Evolutionary conservation across 805 yeast genomes (phyloP).

Genomic region (Candida chauliodis): DNA sequence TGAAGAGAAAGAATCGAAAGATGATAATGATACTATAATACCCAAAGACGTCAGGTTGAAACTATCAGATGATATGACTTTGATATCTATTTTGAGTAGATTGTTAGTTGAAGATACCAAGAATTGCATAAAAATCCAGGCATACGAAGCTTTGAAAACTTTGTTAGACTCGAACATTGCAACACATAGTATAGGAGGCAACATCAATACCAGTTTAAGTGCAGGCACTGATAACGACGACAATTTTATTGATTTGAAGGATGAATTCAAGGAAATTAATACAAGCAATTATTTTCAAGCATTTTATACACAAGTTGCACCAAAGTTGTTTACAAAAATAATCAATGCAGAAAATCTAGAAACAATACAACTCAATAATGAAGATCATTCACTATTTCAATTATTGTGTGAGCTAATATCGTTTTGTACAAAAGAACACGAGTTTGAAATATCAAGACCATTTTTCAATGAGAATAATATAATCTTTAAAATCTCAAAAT

Average conservation of each 20-base stretch:
- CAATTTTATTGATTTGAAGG: conserved; percentile 8
- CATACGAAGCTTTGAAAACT: conserved; percentile 76
- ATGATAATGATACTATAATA: conserved; percentile 4
- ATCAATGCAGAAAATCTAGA: conserved; percentile 27
- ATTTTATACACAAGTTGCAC: conserved; percentile 64
- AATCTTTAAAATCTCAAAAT: conserved; percentile 49
- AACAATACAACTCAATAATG: neutral
- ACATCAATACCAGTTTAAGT: neutral
- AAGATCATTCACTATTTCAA: conserved; percentile 45
- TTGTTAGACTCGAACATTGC: conserved; percentile 58
- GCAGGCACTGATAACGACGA: conserved; percentile 1
- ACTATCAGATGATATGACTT: conserved; percentile 55
- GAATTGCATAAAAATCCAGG: conserved; percentile 75
- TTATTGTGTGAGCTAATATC: conserved; percentile 68
- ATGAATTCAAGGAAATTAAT: conserved; percentile 30
- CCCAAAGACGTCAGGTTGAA: conserved; percentile 19
- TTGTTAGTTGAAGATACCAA: conserved; percentile 61
- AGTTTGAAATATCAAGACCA: conserved; percentile 50
- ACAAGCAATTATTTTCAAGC: conserved; percentile 48
- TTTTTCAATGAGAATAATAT: conserved; percentile 62
- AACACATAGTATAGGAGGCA: conserved; percentile 12
- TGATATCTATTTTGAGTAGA: conserved; percentile 52
- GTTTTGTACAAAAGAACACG: conserved; percentile 67
- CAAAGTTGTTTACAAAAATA: conserved; percentile 49
- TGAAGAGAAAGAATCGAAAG: conserved; percentile 8